Evolutionary conservation across 192 early-diverging fungal species (phyloP), one percentile per base, ranked within the genome.

Genomic region (Rhizoclosmatium sp.): DNA sequence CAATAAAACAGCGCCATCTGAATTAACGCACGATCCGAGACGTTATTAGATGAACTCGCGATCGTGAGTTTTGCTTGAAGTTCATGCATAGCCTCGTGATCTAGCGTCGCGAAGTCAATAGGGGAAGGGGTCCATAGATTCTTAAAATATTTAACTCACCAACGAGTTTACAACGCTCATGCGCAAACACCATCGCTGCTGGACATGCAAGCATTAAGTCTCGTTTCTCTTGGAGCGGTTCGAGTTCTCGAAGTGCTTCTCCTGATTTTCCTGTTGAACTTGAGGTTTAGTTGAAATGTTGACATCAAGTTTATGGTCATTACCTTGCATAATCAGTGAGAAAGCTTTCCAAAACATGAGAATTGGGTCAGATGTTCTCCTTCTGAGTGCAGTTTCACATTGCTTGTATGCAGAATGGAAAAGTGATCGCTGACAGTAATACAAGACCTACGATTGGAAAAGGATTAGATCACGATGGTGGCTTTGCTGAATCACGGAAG

Each of bases 1-100:
- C 59, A 80, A 31, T 85, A 67, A 47, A 89, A 85, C 54, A 89
- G 65, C 23, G 69, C 88, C 16, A 78, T 78, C 21, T 81, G 79
- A 31, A 81, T 12, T 3, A 78, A 47, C 9, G 80, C 74, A 58
- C 72, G 78, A 48, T 80, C 81, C 3, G 79, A 47, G 14, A 82
- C 31, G 10, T 76, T 59, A 2, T 59, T 40, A 3, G 82, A 61
- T 45, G 71, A 71, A 47, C 44, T 78, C 16, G 83, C 82, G 54
- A 88, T 87, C 3, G 84, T 82, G 45, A 83, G 74, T 65, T 85
- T 86, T 5, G 86, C 89, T 73, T 88, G 75, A 2, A 90, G 78
- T 47, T 87, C 86, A 16, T 83, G 58, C 14, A 90, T 78, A 2
- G 85, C 89, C 69, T 90, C 87, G 41, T 59, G 61, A 64, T 89